phyloP scores from a whole-genome alignment of 2,329 filamentous ascomycete genomes.

The Fonsecaea pedrosoi region DNA sequence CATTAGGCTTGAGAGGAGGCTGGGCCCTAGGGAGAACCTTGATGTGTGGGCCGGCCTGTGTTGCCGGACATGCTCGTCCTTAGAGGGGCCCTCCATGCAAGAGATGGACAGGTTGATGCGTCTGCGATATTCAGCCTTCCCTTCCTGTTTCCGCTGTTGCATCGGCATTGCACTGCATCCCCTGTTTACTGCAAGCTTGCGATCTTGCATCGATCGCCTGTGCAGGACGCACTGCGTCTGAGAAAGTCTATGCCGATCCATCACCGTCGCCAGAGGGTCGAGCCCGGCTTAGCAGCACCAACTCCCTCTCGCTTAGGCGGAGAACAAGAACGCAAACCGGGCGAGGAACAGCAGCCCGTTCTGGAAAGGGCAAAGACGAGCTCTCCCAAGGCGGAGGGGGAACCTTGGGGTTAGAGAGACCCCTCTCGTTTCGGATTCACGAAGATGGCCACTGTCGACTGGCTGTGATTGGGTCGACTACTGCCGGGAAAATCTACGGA shows the following conservation, averaged over 20 bases:
- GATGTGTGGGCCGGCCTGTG: neutral
- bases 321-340: neutral
- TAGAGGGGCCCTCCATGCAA: neutral
- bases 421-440: slow-evolving; percentile 27
- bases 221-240: slow-evolving; percentile 27
- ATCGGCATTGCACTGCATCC: slow-evolving; percentile 33
- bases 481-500: slow-evolving; percentile 27
- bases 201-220: slow-evolving; percentile 38
- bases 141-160: slow-evolving; percentile 13
- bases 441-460: slow-evolving; percentile 17
- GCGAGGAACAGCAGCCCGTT: slow-evolving; percentile 18
- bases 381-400: slow-evolving; percentile 13
- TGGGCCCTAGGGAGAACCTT: neutral
- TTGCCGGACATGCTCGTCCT: neutral
- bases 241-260: slow-evolving; percentile 18
- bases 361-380: slow-evolving; percentile 16
- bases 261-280: neutral
- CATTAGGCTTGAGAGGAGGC: neutral
- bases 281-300: slow-evolving; percentile 7
- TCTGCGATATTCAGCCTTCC: slow-evolving; percentile 32
- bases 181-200: slow-evolving; percentile 29
- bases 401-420: slow-evolving; percentile 15
- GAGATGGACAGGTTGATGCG: neutral
- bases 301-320: slow-evolving; percentile 21
- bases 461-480: slow-evolving; percentile 22